Evolutionary conservation across 2,329 filamentous ascomycete genomes (phyloP).

Genomic region (Annulohypoxylon truncatum): DNA sequence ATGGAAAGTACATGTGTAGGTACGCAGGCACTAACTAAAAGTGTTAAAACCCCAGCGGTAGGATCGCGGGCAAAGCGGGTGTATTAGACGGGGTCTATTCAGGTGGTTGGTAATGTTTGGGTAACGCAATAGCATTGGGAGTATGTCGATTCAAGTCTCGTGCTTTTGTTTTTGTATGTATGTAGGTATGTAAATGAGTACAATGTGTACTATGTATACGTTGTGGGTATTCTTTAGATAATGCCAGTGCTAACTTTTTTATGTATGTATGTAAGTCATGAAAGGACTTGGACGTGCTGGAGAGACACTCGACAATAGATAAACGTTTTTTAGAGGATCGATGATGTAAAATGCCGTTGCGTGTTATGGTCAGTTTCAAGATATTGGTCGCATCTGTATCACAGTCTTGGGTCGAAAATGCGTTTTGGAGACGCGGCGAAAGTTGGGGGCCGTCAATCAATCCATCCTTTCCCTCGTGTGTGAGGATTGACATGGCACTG

Average conservation of each 20-base stretch:
- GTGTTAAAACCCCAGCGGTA: constrained; percentile 23
- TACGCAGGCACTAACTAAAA: constrained; percentile 22
- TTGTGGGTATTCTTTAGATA: constrained; percentile 11
- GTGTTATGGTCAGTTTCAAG: constrained; percentile 19
- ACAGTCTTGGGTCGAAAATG: constrained; percentile 26
- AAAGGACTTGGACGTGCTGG: not conserved
- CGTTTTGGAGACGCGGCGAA: constrained; percentile 18
- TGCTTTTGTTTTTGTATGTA: not conserved
- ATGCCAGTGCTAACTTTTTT: not conserved
- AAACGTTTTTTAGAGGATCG: not conserved
- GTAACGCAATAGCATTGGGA: constrained; percentile 6
- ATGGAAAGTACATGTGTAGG: constrained; percentile 14
- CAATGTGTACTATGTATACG: not conserved
- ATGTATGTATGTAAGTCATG: not conserved
- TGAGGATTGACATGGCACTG: constrained; percentile 20
- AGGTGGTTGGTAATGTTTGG: constrained; percentile 34
- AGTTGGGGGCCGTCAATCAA: constrained; percentile 29
- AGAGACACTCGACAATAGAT: constrained; percentile 1
- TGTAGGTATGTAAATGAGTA: not conserved
- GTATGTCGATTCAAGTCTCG: not conserved
- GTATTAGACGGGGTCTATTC: constrained; percentile 28
- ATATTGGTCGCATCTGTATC: constrained; percentile 31
- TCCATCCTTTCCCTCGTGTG: constrained; percentile 5
- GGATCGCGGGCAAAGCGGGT: constrained; percentile 29
- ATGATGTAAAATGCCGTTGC: constrained; percentile 30